A percentile compares a stretch with the other conserved stretches of the same genome.
Evolutionary conservation across 1,139 yeast genomes (phyloP).

Genomic region (Magnusiomyces paraingens): DNA sequence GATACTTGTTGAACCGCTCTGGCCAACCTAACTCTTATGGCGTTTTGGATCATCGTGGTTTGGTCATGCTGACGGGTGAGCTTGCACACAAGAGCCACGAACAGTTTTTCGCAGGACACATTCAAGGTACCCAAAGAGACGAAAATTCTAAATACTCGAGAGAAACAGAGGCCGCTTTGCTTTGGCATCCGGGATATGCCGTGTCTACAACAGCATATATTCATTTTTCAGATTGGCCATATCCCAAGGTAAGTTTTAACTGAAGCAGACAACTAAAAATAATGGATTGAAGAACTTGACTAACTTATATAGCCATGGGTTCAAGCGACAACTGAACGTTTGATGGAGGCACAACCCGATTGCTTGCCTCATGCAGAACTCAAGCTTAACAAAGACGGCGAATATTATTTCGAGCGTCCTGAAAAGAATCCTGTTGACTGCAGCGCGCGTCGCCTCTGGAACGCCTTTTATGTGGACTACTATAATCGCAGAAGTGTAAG

Average conservation of each 20-base stretch:
- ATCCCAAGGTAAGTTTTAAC: conserved; percentile 16
- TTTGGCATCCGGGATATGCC: background rate
- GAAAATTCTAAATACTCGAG: background rate
- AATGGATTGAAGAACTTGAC: no score
- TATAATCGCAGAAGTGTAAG: no score
- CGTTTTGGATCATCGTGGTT: conserved; percentile 40
- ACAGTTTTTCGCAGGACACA: background rate
- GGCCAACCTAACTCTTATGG: conserved; percentile 1
- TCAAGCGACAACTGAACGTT: no score
- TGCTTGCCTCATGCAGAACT: no score
- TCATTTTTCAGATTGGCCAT: conserved; percentile 20
- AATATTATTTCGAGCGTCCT: no score
- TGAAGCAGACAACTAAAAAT: background rate
- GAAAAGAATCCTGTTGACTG: no score
- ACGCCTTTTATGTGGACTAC: no score
- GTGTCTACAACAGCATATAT: conserved; percentile 9
- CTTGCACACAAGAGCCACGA: conserved; percentile 27
- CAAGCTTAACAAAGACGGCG: no score
- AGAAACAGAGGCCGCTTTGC: conserved; percentile 19
- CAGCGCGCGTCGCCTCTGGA: no score
- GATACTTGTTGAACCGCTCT: background rate
- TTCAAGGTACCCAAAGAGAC: background rate
- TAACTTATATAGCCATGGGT: no score
- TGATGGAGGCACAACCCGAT: no score
- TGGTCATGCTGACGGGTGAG: conserved; percentile 47